phyloP scores from a whole-genome alignment of 1,139 yeast species.

The Candida tropicalis region DNA sequence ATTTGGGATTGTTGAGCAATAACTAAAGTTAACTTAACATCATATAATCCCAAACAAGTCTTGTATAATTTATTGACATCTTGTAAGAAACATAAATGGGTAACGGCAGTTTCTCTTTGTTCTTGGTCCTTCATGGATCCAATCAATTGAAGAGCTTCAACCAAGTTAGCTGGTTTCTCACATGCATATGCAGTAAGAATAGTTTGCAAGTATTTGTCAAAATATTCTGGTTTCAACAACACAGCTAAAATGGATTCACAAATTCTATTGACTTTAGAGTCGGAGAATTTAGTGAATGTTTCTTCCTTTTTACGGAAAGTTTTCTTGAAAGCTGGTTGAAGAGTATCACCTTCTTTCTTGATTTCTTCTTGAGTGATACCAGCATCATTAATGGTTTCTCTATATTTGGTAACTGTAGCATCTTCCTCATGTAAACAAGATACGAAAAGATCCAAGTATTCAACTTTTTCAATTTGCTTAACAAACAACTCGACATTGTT shows the following conservation, averaged over 20 bases:
- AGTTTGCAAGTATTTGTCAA: conserved; percentile 67
- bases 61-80: conserved; percentile 84
- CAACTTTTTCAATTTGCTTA: conserved; percentile 68
- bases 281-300: conserved; percentile 32
- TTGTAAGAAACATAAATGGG: conserved; percentile 86
- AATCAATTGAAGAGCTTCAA: conserved; percentile 69
- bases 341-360: conserved; percentile 14
- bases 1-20: conserved; percentile 96
- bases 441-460: conserved; percentile 81
- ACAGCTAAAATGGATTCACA: conserved; percentile 71
- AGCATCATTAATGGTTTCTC: conserved; percentile 57
- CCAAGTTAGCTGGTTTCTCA: conserved; percentile 83
- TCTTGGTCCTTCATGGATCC: conserved; percentile 48
- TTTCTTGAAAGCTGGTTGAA: conserved; percentile 20
- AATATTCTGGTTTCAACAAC: conserved; percentile 54
- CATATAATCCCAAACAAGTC: conserved; percentile 80
- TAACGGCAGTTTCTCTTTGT: conserved; percentile 64
- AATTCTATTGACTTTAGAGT: conserved; percentile 72
- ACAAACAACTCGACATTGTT: conserved; percentile 69
- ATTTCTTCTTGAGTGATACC: conserved; percentile 16
- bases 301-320: conserved; percentile 37
- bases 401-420: conserved; percentile 80
- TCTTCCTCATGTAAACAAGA: conserved; percentile 88
- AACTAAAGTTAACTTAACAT: conserved; percentile 74
- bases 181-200: conserved; percentile 91